Evolutionary conservation across 371 early-diverging fungal species (phyloP).

Genomic region (Lichtheimia corymbifera): DNA sequence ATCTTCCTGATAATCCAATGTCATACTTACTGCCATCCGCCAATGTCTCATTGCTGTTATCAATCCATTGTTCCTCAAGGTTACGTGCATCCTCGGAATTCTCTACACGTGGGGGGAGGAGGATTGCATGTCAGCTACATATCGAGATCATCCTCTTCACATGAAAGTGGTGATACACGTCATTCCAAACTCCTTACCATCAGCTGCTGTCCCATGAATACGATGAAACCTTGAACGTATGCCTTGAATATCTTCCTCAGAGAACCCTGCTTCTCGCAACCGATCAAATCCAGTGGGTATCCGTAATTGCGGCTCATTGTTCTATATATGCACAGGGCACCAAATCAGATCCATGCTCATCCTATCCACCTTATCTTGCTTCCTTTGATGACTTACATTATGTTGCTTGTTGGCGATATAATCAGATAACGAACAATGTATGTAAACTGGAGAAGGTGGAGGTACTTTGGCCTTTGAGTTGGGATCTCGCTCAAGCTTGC

Average conservation of each 20-base stretch:
- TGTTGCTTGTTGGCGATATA: constrained; percentile 3
- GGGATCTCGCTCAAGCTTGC: constrained; percentile 9
- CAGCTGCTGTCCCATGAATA: constrained; percentile 22
- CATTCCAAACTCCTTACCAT: constrained; percentile 10
- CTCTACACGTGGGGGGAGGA: constrained; percentile 8
- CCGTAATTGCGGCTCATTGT: constrained; percentile 19
- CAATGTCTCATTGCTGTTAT: constrained; percentile 40
- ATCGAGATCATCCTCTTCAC: too few relatives aligned
- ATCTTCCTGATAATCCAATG: neutral
- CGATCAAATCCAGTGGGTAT: constrained; percentile 63
- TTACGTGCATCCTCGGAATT: constrained; percentile 39
- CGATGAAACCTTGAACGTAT: constrained; percentile 60
- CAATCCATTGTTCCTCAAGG: constrained; percentile 67
- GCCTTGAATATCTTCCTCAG: constrained; percentile 56
- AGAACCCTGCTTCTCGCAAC: constrained; percentile 60
- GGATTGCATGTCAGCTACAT: too few relatives aligned
- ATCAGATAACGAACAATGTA: constrained; percentile 31
- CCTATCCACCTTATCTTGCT: neutral
- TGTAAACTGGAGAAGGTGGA: constrained; percentile 14
- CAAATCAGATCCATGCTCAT: too few relatives aligned
- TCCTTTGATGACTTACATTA: too few relatives aligned
- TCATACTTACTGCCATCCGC: constrained; percentile 44
- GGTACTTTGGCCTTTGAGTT: constrained; percentile 24
- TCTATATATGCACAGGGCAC: neutral
- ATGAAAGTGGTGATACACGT: too few relatives aligned